Percentiles rank a stretch among this genome's conserved stretches.
Conservation (phyloP, 176 grass and related monocot genomes). For the Panicum miliaceum region DNA sequence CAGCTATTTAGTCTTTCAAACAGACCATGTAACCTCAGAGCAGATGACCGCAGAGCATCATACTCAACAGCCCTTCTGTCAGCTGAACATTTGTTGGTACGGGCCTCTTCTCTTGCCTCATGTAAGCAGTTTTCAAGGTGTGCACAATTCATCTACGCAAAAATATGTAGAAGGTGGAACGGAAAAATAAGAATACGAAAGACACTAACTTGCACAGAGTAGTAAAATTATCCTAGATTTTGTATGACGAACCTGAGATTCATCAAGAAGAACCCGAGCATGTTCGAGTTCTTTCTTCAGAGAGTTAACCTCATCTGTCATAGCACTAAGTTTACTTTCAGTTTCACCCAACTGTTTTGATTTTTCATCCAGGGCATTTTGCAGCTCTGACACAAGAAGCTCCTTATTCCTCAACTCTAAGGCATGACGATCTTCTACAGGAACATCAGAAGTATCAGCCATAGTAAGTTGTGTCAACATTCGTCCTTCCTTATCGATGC, state of each 20-base stretch:
- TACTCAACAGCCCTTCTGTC: conserved; percentile 95
- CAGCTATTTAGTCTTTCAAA: conserved; percentile 87
- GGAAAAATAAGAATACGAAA: conserved; percentile 37
- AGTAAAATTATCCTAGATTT: conserved; percentile 32
- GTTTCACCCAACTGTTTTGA: conserved; percentile 67
- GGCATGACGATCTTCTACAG: conserved; percentile 51
- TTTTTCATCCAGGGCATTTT: conserved; percentile 71
- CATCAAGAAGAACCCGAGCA: conserved; percentile 73
- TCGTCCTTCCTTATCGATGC: conserved; percentile 57
- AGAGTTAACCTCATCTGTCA: conserved; percentile 63
- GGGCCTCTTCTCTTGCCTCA: conserved; percentile 93
- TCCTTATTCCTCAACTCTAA: conserved; percentile 58
- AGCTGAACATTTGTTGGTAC: conserved; percentile 90
- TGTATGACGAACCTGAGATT: conserved; percentile 78
- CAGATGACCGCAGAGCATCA: conserved; percentile 72
- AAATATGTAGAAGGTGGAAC: conserved; percentile 27
- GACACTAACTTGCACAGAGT: conserved; percentile 19
- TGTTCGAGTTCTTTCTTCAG: conserved; percentile 79
- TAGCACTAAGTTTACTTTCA: conserved; percentile 66
- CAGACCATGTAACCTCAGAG: conserved; percentile 82
- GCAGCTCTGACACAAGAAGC: conserved; percentile 60
- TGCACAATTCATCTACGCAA: conserved; percentile 82
- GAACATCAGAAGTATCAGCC: conserved; percentile 47
- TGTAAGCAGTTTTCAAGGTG: conserved; percentile 94
- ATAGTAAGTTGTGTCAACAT: conserved; percentile 45